These are phyloP conservation scores for Aspergillus nidulans DNA, from an alignment of 495 filamentous ascomycete genomes.

Conservation along the genomic window DNA sequence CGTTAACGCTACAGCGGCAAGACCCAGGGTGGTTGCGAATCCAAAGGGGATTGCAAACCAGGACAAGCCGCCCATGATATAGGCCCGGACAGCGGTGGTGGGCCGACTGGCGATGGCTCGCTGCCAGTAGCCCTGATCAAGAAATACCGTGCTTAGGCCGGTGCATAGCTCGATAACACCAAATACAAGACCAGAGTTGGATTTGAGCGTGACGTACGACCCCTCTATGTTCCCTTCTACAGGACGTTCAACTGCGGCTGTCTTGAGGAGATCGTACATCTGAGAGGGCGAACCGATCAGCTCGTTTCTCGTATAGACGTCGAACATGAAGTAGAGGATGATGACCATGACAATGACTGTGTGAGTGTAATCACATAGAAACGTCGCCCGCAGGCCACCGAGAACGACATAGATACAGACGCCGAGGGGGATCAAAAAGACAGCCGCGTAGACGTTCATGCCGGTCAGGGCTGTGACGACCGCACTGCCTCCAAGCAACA, in stretches of 20 bases:
- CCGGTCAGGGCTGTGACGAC: slow-evolving; percentile 40
- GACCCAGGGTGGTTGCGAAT: slow-evolving; percentile 45
- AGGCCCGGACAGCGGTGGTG: slow-evolving; percentile 41
- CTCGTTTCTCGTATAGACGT: slow-evolving; percentile 40
- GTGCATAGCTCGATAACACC: slow-evolving; percentile 31
- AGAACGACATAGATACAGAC: slow-evolving; percentile 41
- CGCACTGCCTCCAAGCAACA: slow-evolving; percentile 37
- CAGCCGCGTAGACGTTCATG: slow-evolving; percentile 44
- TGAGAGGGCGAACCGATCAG: slow-evolving; percentile 38
- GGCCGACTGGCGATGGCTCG: slow-evolving; percentile 47
- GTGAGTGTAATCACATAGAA: slow-evolving; percentile 42
- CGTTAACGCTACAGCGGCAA: slow-evolving; percentile 47
- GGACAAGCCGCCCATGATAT: slow-evolving; percentile 46
- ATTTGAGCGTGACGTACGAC: slow-evolving; percentile 41
- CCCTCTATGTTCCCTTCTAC: slow-evolving; percentile 46
- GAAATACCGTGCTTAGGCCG: slow-evolving; percentile 34
- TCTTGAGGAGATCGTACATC: slow-evolving; percentile 46
- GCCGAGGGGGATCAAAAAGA: slow-evolving; percentile 38
- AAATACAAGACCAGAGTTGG: slow-evolving; percentile 29
- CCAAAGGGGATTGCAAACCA: slow-evolving; percentile 46
- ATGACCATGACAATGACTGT: slow-evolving; percentile 43
- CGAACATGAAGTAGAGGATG: slow-evolving; percentile 48
- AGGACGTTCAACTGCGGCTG: slow-evolving; percentile 40
- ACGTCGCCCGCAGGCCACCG: slow-evolving; percentile 40
- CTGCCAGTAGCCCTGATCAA: slow-evolving; percentile 48